phyloP scores from a whole-genome alignment of 805 yeast genomes.

The Groenewaldozyma salmanticensis region DNA sequence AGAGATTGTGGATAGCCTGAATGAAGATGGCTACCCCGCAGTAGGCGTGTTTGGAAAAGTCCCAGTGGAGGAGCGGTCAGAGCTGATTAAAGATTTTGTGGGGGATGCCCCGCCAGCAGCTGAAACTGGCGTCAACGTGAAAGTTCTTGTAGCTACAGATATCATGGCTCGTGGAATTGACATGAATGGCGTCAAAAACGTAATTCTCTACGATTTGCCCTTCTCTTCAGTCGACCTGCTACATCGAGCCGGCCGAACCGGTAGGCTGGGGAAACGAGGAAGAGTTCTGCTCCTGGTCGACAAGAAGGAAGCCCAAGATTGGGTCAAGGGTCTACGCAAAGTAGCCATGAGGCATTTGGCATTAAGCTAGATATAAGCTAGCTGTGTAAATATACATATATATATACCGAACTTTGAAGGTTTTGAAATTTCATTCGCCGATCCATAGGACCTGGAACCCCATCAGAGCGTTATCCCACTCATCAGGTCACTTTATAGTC shows the following conservation, averaged over 20 bases:
- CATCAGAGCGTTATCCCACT: no score
- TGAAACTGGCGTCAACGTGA: constrained; percentile 30
- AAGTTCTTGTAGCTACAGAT: constrained; percentile 80
- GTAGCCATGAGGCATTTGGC: constrained; percentile 16
- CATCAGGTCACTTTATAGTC: no score
- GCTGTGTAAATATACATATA: no score
- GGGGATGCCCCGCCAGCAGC: constrained; percentile 24
- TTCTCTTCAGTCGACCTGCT: constrained; percentile 73
- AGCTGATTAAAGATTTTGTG: constrained; percentile 53
- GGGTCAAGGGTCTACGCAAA: constrained; percentile 74
- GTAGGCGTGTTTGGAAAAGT: constrained; percentile 61
- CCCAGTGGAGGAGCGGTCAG: constrained; percentile 47
- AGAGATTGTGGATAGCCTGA: constrained; percentile 47
- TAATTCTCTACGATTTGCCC: constrained; percentile 80
- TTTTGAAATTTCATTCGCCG: no score
- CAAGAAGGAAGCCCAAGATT: constrained; percentile 54
- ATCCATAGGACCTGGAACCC: no score
- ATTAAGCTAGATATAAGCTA: background rate
- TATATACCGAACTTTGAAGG: no score
- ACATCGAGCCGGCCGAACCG: constrained; percentile 91
- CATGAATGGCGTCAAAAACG: constrained; percentile 71
- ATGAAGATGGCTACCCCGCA: constrained; percentile 47
- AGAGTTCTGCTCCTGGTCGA: constrained; percentile 74
- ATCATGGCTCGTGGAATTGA: constrained; percentile 84
- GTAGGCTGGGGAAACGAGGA: constrained; percentile 83